Base-by-base conservation (phyloP, 192 early-diverging fungal species). In the Umbelopsis isabellina region DNA sequence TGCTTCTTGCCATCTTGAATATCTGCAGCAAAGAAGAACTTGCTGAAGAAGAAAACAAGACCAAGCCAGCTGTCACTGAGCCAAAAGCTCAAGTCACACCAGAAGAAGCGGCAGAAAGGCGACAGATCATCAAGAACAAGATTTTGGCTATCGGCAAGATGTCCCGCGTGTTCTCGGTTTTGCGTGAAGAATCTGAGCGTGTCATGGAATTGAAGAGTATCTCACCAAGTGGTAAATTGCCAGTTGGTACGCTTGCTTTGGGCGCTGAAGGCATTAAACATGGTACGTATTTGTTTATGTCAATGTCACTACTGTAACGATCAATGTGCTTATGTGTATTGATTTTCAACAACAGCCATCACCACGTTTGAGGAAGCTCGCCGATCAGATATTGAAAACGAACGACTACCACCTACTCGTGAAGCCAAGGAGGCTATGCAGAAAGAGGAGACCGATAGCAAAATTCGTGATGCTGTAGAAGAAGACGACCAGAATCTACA, bases 21-120 rank as follows among this genome's bases (percentile, higher is more conserved):
- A 95, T 96, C 46, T 98, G 96, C 83, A 95, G 89, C 83, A 94
- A 97, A 78, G 95, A 96, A 66, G 97, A 99, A 82, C 82, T 97
- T 18, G 85, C 80, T 46, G 86, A 90, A 70, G 91, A 89, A 46
- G 86, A 86, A 18, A 49, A 41, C 21, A 27, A 22, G 69, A 23
- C 48, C n/a, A 49, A 51, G 44, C 16, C 55, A 35, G 27, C 55
- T 5, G 30, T 30, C 9, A 18, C 55, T 6, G 8, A 49, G 74
- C 41, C 41, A 76, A 66, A 67, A 46, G 58, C 50, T 18, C 41
- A 50, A 37, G 64, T 46, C 16, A 20, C 65, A 27, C 72, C 73
- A 6, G 78, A 80, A 25, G 92, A 91, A 67, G 71, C 73, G 47
- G 89, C 92, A 69, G 86, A 83, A 25, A 80, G 91, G 13, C 83